Evolutionary conservation across 768 basidiomycete genomes (phyloP).

Genomic region (Calocybe cyanea): DNA sequence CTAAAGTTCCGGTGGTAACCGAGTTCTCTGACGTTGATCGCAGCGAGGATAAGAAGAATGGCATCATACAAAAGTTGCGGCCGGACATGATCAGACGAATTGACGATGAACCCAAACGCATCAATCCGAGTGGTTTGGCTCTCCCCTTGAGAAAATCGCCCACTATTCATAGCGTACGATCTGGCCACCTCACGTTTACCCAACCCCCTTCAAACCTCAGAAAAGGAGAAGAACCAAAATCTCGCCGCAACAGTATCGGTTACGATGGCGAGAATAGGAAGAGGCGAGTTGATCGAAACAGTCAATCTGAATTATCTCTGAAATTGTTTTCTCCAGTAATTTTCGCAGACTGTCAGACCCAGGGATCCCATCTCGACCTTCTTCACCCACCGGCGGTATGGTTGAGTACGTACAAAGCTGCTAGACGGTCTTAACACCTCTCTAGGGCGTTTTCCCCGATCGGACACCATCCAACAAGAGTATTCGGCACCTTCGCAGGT

Average conservation of each 20-base stretch:
- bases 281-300: conserved; percentile 1
- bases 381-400: conserved; percentile 30
- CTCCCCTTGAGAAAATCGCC: conserved; percentile 21
- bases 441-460: conserved; percentile 31
- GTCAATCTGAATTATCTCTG: background rate
- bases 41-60: conserved; percentile 16
- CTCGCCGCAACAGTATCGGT: conserved; percentile 4
- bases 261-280: conserved; percentile 2
- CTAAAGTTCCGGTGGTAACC: conserved; percentile 20
- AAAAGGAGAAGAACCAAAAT: background rate
- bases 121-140: conserved; percentile 70
- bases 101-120: conserved; percentile 61
- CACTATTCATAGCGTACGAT: conserved; percentile 11
- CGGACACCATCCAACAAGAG: conserved; percentile 30
- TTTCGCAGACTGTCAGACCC: conserved; percentile 37
- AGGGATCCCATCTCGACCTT: conserved; percentile 27
- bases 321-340: conserved; percentile 4
- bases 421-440: background rate
- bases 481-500: conserved; percentile 2
- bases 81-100: conserved; percentile 78
- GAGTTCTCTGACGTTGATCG: conserved; percentile 18
- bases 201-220: conserved; percentile 7
- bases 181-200: conserved; percentile 20
- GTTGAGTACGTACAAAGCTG: background rate
- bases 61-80: conserved; percentile 38